phyloP scores from a whole-genome alignment of 2,329 filamentous ascomycete genomes.

The Xylariaceae sp. region DNA sequence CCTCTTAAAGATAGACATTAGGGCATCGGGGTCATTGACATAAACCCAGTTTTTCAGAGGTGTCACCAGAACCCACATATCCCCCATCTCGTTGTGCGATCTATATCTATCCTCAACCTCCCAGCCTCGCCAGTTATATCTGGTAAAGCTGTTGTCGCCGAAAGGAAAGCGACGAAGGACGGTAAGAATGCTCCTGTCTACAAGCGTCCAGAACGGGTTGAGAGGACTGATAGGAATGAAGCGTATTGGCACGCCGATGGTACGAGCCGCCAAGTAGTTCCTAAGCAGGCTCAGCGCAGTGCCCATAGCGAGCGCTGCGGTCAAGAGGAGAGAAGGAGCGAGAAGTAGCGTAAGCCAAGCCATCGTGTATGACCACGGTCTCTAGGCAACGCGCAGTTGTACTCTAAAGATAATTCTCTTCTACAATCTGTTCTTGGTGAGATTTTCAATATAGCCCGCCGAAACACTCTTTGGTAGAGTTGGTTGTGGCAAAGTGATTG shows the following conservation, averaged over 20 bases:
- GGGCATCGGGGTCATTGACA: constrained; percentile 22
- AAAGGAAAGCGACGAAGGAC: constrained; percentile 33
- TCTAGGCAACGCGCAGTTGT: too few species aligned
- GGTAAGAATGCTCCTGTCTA: constrained; percentile 34
- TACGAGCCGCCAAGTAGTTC: constrained; percentile 37
- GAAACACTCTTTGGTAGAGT: too few species aligned
- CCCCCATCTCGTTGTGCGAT: constrained; percentile 32
- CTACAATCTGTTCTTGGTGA: too few species aligned
- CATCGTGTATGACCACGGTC: too few species aligned
- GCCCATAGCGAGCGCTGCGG: too few species aligned
- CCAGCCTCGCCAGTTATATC: constrained; percentile 35
- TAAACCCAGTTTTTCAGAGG: constrained; percentile 30
- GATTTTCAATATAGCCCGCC: too few species aligned
- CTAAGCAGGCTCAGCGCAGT: too few species aligned
- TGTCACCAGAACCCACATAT: constrained; percentile 28
- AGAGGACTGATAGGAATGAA: constrained; percentile 41
- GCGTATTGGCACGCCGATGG: constrained; percentile 40
- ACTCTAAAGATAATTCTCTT: too few species aligned
- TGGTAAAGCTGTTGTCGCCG: constrained; percentile 35
- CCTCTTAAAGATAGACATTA: constrained; percentile 23
- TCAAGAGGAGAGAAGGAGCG: too few species aligned
- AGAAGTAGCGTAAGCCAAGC: too few species aligned
- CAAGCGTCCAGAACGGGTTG: constrained; percentile 41
- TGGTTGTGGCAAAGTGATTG: too few species aligned
- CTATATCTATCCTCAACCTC: constrained; percentile 28